Percentiles rank a stretch among this genome's conserved stretches.
These are phyloP conservation scores for Micractinium conductrix DNA, from an alignment of 139 green algal genomes.

Conservation along the genomic window DNA sequence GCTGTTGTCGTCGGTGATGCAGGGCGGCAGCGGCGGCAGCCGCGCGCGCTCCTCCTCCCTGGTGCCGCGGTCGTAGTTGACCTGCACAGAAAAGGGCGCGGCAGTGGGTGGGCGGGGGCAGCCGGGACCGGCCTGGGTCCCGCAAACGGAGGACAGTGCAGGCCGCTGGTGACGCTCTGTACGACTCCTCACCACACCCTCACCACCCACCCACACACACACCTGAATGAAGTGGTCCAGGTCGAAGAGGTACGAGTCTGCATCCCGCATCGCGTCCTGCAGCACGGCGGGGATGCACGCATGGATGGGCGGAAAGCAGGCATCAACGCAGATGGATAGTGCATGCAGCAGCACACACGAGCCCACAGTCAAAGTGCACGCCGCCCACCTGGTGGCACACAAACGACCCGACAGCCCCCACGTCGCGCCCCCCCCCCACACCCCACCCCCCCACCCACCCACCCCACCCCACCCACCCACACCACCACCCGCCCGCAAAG, in stretches of 20 bases:
- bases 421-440: too few relatives aligned
- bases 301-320: background rate
- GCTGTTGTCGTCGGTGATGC: background rate
- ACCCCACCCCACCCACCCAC: too few relatives aligned
- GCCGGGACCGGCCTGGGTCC: background rate
- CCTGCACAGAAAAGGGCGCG: background rate
- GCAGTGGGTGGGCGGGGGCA: background rate
- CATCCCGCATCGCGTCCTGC: conserved; percentile 24
- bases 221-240: conserved; percentile 59
- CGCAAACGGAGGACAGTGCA: background rate
- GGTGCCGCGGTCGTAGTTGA: background rate
- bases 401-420: too few relatives aligned
- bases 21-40: conserved; percentile 2
- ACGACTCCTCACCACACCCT: background rate
- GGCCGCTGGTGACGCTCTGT: too few relatives aligned
- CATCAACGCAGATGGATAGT: background rate
- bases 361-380: background rate
- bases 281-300: background rate
- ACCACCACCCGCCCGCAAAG: too few relatives aligned
- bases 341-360: background rate
- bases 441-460: too few relatives aligned
- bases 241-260: conserved; percentile 63
- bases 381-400: too few relatives aligned
- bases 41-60: background rate
- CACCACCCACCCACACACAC: background rate